Evolutionary conservation across 1,139 yeast species (phyloP).

Genomic region (Blastobotrys illinoisensis): DNA sequence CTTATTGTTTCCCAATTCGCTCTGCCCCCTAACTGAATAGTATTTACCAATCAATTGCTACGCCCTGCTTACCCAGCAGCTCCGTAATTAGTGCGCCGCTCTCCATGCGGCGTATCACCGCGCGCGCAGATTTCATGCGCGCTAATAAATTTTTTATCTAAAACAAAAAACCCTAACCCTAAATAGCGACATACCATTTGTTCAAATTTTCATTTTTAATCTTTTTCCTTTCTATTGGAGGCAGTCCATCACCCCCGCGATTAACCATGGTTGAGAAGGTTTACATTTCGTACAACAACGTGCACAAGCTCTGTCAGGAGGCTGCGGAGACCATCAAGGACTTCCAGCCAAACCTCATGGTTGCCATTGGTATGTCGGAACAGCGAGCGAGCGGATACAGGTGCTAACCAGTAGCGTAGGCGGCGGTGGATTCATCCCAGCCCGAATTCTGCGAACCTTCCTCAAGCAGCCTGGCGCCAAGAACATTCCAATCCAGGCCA

Average conservation of each 20-base stretch:
- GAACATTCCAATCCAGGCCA: conserved; percentile 90
- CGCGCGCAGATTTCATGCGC: background rate
- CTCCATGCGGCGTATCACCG: background rate
- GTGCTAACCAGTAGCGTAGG: conserved; percentile 27
- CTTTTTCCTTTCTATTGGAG: conserved; percentile 11
- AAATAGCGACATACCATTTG: background rate
- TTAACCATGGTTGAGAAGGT: conserved; percentile 43
- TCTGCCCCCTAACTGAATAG: too few relatives aligned
- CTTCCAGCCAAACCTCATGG: conserved; percentile 77
- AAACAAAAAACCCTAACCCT: background rate
- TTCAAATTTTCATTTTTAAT: conserved; percentile 6
- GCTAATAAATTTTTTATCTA: background rate
- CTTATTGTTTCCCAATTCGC: too few relatives aligned
- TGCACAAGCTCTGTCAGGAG: conserved; percentile 89
- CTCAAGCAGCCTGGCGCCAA: conserved; percentile 80
- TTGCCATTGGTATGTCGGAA: conserved; percentile 59
- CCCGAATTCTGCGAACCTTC: conserved; percentile 88
- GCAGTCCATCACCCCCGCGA: conserved; percentile 4
- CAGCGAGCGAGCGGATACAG: background rate
- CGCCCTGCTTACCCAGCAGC: too few relatives aligned
- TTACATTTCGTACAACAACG: conserved; percentile 86
- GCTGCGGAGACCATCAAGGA: conserved; percentile 66
- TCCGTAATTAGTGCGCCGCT: too few relatives aligned
- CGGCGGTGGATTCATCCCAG: conserved; percentile 96
- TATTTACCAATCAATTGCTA: too few relatives aligned